Evolutionary conservation across 176 grass and related monocot species (phyloP), one percentile per base, ranked within the genome.

Genomic region (Lolium rigidum): DNA sequence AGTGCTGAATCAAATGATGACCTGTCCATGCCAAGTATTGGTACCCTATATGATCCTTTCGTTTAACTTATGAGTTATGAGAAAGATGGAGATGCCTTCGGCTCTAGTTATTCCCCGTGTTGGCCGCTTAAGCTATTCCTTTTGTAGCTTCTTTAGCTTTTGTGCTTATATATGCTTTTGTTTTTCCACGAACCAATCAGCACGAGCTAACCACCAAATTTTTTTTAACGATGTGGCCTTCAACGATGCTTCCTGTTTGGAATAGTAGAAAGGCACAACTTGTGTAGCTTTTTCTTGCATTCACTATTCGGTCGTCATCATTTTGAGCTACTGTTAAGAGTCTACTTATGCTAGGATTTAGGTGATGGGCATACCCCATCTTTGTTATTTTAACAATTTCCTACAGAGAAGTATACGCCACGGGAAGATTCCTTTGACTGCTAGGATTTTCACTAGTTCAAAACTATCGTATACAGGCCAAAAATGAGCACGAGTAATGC

Each of bases 171-270:
- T 68, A 66, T 73, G 46, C 70, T 43, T 31, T 35, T 35, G 31
- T 35, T 35, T 35, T 35, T 1, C 74, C 38, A 87, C 10, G 47
- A 49, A 35, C 74, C 76, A 87, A 87, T 83, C 89, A 60, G 78
- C 48, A 21, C 14, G 0, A 16, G 35, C 56, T 80, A 87, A 68
- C 49, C 26, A 83, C 80, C 49, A 58, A 72, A 74, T 75, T 35
- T 58, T 26, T 65, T 78, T 90, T 79, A 65, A 83, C 65, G n/a
- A 67, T n/a, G 80, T 46, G 25, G 47, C 67, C 89, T 75, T 80
- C 85, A 59, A 41, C 69, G 89, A 84, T 84, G 70, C 85, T 91
- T 91, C 89, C 60, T 80, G 51, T 69, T 80, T 51, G 51, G 76
- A 80, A 76, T 35, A 91, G 62, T 60, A 73, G 38, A 43, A 67